phyloP scores from a whole-genome alignment of 345 rosid genomes.

The Cochlearia excelsa region DNA sequence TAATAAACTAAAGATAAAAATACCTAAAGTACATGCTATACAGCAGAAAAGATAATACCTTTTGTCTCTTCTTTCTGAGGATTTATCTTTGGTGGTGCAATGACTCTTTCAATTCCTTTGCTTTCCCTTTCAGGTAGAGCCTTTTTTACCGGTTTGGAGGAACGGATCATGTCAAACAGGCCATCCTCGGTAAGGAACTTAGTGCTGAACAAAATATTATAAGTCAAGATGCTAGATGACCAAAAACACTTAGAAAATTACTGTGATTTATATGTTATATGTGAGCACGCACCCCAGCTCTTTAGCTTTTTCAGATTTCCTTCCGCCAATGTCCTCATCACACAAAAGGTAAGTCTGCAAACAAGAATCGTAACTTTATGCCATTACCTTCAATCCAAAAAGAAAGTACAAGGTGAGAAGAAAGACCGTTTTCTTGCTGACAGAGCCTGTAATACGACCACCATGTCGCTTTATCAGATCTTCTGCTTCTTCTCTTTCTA shows the following conservation, averaged over 20 bases:
- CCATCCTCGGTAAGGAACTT: constrained; percentile 87
- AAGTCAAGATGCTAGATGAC: constrained; percentile 25
- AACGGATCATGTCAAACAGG: constrained; percentile 74
- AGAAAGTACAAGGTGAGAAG: constrained; percentile 15
- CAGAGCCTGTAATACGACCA: constrained; percentile 91
- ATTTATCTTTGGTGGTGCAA: constrained; percentile 45
- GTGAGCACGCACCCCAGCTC: constrained; percentile 73
- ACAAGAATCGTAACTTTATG: constrained; percentile 33
- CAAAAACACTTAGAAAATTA: constrained; percentile 23
- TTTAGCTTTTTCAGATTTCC: constrained; percentile 82
- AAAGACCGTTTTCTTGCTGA: constrained; percentile 95
- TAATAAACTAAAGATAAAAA: constrained; percentile 10
- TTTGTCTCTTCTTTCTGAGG: constrained; percentile 56
- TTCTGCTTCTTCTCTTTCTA: constrained; percentile 99
- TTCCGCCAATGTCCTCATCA: constrained; percentile 94
- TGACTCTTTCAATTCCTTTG: constrained; percentile 41
- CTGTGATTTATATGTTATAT: constrained; percentile 15
- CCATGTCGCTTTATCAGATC: constrained; percentile 90
- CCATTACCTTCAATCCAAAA: constrained; percentile 27
- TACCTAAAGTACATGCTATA: constrained; percentile 27
- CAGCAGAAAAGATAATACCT: constrained; percentile 43
- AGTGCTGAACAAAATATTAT: constrained; percentile 49
- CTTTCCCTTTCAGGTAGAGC: constrained; percentile 39
- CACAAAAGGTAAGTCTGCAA: constrained; percentile 91
- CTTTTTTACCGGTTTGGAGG: constrained; percentile 54